Evolutionary conservation across 345 rosid species (phyloP).

Genomic region (Corchorus olitorius): DNA sequence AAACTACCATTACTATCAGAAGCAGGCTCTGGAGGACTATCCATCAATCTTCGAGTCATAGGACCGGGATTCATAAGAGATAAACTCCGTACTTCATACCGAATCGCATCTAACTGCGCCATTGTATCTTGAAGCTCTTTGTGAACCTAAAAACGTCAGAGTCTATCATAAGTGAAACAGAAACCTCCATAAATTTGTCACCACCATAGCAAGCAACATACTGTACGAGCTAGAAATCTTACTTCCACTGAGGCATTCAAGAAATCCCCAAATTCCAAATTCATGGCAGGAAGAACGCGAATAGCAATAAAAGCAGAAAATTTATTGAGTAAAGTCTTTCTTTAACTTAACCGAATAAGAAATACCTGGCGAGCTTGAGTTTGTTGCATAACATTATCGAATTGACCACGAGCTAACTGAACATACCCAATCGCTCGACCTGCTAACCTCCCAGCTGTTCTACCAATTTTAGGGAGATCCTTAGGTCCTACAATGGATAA

Average conservation of each 20-base stretch:
- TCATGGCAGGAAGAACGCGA: slow-evolving; percentile 7
- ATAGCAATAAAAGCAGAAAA: not conserved
- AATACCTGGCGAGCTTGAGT: slow-evolving; percentile 88
- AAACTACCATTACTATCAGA: slow-evolving; percentile 42
- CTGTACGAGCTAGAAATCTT: not conserved
- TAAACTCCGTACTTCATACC: slow-evolving; percentile 72
- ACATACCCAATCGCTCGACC: slow-evolving; percentile 86
- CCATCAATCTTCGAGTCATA: slow-evolving; percentile 63
- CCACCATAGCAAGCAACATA: not conserved
- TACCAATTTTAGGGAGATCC: slow-evolving; percentile 75
- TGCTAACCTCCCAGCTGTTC: slow-evolving; percentile 74
- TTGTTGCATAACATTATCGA: slow-evolving; percentile 78
- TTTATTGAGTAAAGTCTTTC: not conserved
- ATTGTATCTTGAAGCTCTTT: slow-evolving; percentile 86
- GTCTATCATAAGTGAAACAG: not conserved
- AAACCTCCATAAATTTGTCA: not conserved
- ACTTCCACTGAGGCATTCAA: slow-evolving; percentile 10
- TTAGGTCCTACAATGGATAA: slow-evolving; percentile 59
- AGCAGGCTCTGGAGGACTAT: slow-evolving; percentile 36
- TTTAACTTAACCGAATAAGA: not conserved
- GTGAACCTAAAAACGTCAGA: slow-evolving; percentile 51
- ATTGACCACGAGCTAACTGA: slow-evolving; percentile 87
- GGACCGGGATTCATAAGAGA: slow-evolving; percentile 77
- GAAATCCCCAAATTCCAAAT: not conserved
- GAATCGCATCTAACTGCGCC: slow-evolving; percentile 86